Base-by-base conservation (phyloP, 345 rosid genomes). In the Populus alba region DNA sequence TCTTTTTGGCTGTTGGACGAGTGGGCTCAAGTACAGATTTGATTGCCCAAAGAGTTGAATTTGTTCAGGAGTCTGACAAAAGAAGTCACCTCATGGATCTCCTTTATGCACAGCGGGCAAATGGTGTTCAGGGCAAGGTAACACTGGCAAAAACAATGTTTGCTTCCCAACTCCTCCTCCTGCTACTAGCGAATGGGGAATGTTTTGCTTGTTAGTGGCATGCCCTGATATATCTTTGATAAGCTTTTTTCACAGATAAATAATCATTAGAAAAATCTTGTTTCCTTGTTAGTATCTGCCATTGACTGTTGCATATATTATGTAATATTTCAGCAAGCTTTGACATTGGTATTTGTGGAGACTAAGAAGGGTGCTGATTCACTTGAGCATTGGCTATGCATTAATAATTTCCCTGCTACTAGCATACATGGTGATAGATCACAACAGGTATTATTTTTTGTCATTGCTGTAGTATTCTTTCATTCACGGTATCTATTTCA, bases 81-180 rank as follows among this genome's bases (percentile, higher is more conserved):
- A 94, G 99, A 89, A 96, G 99, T 83, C 95, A 94, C 74, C 98
- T 96, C 62, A 96, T 96, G 99, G 99, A 96, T 84, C 98, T 96
- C 73, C 97, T 96, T 83, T 97, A 94, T 69, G 99, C 99, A 23
- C 99, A 96, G 79, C 90, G 91, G 87, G 94, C 82, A 73, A 90
- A 84, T 87, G 98, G 87, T 78, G 79, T 79, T 81, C 91, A 91
- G 45, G 89, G 89, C 76, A 96, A 92, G 99, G 99, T 96, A 87
- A 31, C 79, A 53, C 22, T 18, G 33, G 69, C 35, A 55, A 33
- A 59, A 25, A 1, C 45, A 61, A 38, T 15, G 4, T n/a, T 45
- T 69, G 78, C 49, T 38, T 5, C n/a, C 70, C 43, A 59, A 23
- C 70, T 17, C 8, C 20, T 66, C 45, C 11, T 67, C 1, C 63